phyloP scores from a whole-genome alignment of 2,329 filamentous ascomycete genomes.

The Trichoderma guizhouense region DNA sequence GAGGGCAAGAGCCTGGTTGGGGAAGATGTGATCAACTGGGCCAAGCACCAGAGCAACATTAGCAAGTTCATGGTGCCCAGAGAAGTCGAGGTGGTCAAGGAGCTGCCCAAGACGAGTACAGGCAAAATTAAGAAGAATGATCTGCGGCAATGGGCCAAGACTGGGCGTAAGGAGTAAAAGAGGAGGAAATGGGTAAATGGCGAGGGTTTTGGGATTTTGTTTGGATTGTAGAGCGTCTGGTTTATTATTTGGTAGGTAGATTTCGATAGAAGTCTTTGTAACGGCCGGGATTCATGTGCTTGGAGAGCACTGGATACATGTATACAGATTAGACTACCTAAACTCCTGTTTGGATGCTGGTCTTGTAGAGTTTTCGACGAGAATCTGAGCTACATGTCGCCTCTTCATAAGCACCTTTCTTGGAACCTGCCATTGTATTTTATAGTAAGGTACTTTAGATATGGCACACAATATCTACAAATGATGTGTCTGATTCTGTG shows the following conservation, averaged over 20 bases:
- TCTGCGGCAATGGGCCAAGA: constrained; percentile 73
- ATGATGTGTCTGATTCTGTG: not conserved
- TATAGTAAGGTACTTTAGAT: no score
- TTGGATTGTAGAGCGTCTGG: not conserved
- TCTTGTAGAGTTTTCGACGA: not conserved
- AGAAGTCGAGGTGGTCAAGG: constrained; percentile 73
- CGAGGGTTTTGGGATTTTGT: not conserved
- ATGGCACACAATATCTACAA: rapidly evolving
- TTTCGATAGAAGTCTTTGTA: not conserved
- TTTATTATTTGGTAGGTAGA: no score
- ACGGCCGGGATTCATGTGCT: not conserved
- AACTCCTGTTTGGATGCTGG: not conserved
- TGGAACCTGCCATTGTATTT: no score
- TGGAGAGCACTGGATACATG: not conserved
- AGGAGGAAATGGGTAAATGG: not conserved
- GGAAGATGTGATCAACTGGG: constrained; percentile 79
- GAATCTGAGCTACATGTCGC: not conserved
- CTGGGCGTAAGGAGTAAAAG: constrained; percentile 23
- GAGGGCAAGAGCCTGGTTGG: constrained; percentile 47
- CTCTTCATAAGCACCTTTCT: not conserved
- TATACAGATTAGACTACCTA: not conserved
- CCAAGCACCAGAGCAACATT: constrained; percentile 74
- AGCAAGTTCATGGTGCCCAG: constrained; percentile 84
- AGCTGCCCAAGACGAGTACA: constrained; percentile 94
- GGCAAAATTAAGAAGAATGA: constrained; percentile 97